Evolutionary conservation across 352 stramenopile genomes (phyloP).

Genomic region (Pythium brassicae): DNA sequence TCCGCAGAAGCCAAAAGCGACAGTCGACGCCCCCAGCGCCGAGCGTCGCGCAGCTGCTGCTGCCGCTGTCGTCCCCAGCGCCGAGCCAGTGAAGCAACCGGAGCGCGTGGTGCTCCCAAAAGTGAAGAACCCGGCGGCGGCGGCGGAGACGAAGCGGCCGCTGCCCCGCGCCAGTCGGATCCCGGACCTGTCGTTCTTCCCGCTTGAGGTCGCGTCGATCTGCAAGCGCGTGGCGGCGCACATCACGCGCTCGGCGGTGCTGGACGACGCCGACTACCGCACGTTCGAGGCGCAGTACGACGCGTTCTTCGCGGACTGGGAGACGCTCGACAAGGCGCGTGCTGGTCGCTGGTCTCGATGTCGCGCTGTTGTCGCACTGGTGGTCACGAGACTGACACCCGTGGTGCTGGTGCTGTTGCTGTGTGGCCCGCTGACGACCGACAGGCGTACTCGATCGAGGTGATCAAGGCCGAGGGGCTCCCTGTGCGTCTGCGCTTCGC

Average conservation of each 20-base stretch:
- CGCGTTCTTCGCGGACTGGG: slow-evolving; percentile 46
- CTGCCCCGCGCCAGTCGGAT: slow-evolving; percentile 31
- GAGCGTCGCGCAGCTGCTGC: too few relatives aligned
- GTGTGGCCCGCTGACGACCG: not conserved
- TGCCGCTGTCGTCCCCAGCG: too few relatives aligned
- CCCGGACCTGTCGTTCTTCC: slow-evolving; percentile 52
- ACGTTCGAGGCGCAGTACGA: slow-evolving; percentile 50
- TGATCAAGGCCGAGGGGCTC: slow-evolving; percentile 44
- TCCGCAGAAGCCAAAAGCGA: not conserved
- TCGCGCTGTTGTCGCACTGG: not conserved
- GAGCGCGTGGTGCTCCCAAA: not conserved
- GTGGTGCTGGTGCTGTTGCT: slow-evolving; percentile 1
- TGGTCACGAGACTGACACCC: too few relatives aligned
- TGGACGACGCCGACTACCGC: slow-evolving; percentile 61
- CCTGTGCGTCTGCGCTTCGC: slow-evolving; percentile 32
- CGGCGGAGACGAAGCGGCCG: slow-evolving; percentile 13
- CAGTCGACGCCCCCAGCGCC: too few relatives aligned
- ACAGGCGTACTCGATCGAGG: slow-evolving; percentile 44
- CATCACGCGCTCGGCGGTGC: slow-evolving; percentile 45
- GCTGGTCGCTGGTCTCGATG: not conserved
- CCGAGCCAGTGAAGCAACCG: not conserved
- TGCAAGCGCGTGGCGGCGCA: slow-evolving; percentile 48
- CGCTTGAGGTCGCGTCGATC: slow-evolving; percentile 36
- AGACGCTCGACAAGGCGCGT: slow-evolving; percentile 50
- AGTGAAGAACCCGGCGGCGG: not conserved